Base-by-base conservation (phyloP, 106 monocot genomes). In the Phalaenopsis aphrodite region DNA sequence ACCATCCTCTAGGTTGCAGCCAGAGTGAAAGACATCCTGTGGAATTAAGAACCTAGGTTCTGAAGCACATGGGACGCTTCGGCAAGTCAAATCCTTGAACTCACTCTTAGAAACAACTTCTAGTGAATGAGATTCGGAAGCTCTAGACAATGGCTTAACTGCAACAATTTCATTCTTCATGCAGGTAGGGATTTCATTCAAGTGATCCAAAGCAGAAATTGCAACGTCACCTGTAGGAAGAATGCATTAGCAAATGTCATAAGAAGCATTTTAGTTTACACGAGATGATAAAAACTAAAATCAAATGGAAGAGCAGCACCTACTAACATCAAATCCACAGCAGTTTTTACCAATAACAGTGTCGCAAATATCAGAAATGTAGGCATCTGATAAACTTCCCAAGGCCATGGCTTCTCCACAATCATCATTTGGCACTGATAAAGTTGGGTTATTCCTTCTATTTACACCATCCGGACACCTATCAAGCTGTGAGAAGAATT, bases 291-390 rank as follows among this genome's bases (percentile, higher is more conserved):
- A 17, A 73, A 38, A 71, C 24, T 36, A 77, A 55, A 11, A 77
- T 68, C 48, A 8, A 83, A 23, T 48, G 58, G 80, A 85, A 81
- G 61, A 37, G 12, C 52, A 55, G 41, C 41, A 30, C 17, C 46
- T 16, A 82, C 72, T 71, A 16, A 68, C 75, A 83, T 47, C 30
- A 55, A 21, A 82, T 23, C 71, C 8, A 82, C 24, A 24, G 76
- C 43, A 45, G 43, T 52, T 48, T 79, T 58, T 82, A 91, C 88
- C 85, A 85, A 82, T 74, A 46, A 57, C 14, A 72, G 42, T 49
- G 41, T 92, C 89, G 48, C 84, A 78, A 56, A 84, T 61, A 68
- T 89, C 80, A 36, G 89, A 78, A 80, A 89, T 58, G 67, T 55
- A 78, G 55, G 80, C 38, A 78, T 84, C 75, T 41, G 55, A 3